These are phyloP conservation scores for Penicillium sp. DNA, from an alignment of 2,329 filamentous ascomycete species.

Conservation along the genomic window DNA sequence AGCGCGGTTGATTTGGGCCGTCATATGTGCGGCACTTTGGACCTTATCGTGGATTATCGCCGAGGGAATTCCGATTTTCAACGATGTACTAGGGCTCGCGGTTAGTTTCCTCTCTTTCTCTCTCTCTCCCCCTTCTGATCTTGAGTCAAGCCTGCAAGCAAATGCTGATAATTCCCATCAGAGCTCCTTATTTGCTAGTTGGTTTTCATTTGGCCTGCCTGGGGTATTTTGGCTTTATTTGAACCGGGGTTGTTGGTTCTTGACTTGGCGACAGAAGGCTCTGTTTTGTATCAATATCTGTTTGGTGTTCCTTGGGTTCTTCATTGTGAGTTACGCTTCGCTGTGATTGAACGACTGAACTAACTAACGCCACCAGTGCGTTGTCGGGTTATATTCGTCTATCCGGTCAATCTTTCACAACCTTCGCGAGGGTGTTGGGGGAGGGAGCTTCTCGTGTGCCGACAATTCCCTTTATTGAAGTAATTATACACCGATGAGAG, in stretches of 20 bases:
- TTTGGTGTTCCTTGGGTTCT: conserved; percentile 13
- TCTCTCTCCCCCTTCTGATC: no score
- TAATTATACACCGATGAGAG: not conserved
- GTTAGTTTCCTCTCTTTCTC: conserved; percentile 12
- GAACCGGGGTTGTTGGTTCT: conserved; percentile 23
- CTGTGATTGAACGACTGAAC: not conserved
- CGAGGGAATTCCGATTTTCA: conserved; percentile 66
- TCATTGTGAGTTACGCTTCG: conserved; percentile 14
- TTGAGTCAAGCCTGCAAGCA: not conserved
- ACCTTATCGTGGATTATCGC: conserved; percentile 63
- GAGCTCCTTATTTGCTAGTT: conserved; percentile 59
- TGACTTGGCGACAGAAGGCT: conserved; percentile 21
- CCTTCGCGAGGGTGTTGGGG: conserved; percentile 13
- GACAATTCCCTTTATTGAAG: conserved; percentile 17
- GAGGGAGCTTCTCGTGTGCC: conserved; percentile 21
- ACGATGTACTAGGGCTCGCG: conserved; percentile 61
- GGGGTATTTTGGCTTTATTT: conserved; percentile 33
- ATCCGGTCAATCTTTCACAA: conserved; percentile 22
- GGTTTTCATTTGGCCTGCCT: conserved; percentile 54
- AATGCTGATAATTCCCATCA: conserved; percentile 20
- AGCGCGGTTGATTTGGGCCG: conserved; percentile 56
- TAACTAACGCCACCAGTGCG: conserved; percentile 18
- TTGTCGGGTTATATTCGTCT: conserved; percentile 28
- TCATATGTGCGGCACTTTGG: conserved; percentile 56
- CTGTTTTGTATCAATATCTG: conserved; percentile 17